These are phyloP conservation scores for Rhododendron simsii DNA, from an alignment of 148 eudicot species.

Conservation along the genomic window DNA sequence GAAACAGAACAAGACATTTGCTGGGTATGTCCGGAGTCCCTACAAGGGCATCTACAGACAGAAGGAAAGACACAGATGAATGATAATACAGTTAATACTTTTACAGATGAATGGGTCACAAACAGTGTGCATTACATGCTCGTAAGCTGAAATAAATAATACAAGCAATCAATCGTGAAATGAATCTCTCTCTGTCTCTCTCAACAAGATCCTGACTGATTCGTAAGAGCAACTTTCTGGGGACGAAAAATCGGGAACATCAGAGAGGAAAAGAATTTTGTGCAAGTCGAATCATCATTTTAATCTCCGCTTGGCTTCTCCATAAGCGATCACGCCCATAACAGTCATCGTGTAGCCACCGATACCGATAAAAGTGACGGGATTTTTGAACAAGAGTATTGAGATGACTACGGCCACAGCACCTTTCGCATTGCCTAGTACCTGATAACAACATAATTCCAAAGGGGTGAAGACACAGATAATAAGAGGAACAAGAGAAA, in stretches of 20 bases:
- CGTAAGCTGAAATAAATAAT: neutral
- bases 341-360: constrained; percentile 91
- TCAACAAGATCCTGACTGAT: neutral
- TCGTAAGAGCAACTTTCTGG: neutral
- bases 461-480: neutral
- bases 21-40: neutral
- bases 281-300: constrained; percentile 25
- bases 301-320: constrained; percentile 84
- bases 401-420: constrained; percentile 98
- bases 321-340: constrained; percentile 87
- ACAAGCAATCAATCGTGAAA: neutral
- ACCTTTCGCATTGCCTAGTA: constrained; percentile 93
- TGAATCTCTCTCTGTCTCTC: neutral
- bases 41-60: neutral
- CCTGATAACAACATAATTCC: constrained; percentile 35
- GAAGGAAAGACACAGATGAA: neutral
- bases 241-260: neutral
- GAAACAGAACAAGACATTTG: neutral
- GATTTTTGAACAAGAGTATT: constrained; percentile 80
- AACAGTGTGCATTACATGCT: neutral
- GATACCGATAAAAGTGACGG: constrained; percentile 76
- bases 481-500: neutral
- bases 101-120: neutral
- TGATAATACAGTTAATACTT: neutral
- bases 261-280: constrained; percentile 1